Percentiles rank a stretch among this genome's conserved stretches.
These are phyloP conservation scores for Cadophora sp. DNA, from an alignment of 2,329 filamentous ascomycete species.

Conservation along the genomic window DNA sequence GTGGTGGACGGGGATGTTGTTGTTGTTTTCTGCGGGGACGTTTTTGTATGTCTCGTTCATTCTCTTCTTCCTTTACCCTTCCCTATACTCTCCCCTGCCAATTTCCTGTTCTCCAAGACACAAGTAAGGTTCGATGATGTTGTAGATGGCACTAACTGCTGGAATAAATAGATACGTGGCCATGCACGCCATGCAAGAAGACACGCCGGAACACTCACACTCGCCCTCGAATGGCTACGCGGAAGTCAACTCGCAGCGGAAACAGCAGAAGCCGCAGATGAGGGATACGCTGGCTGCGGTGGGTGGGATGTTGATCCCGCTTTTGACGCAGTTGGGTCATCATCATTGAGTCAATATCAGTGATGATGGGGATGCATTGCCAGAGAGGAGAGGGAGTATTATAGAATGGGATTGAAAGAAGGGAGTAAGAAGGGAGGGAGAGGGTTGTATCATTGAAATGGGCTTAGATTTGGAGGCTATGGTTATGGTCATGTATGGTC, in stretches of 20 bases:
- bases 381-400: too few species aligned
- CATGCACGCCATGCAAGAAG: constrained; percentile 97
- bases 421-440: too few species aligned
- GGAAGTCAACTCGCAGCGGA: constrained; percentile 56
- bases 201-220: constrained; percentile 55
- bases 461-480: too few species aligned
- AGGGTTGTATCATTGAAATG: too few species aligned
- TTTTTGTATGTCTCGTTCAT: constrained; percentile 73
- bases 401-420: too few species aligned
- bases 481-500: too few species aligned
- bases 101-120: too few species aligned
- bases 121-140: too few species aligned
- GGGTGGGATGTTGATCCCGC: constrained; percentile 77
- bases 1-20: constrained; percentile 90
- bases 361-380: neutral
- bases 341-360: constrained; percentile 55
- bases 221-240: constrained; percentile 59
- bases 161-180: constrained; percentile 77
- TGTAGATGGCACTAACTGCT: constrained; percentile 24
- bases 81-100: neutral
- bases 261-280: constrained; percentile 64
- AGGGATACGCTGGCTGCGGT: constrained; percentile 75
- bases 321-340: constrained; percentile 80
- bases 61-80: neutral
- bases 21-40: constrained; percentile 95